These are phyloP conservation scores for Erodium moschatum DNA, from an alignment of 441 rosid genomes.

Conservation along the genomic window DNA sequence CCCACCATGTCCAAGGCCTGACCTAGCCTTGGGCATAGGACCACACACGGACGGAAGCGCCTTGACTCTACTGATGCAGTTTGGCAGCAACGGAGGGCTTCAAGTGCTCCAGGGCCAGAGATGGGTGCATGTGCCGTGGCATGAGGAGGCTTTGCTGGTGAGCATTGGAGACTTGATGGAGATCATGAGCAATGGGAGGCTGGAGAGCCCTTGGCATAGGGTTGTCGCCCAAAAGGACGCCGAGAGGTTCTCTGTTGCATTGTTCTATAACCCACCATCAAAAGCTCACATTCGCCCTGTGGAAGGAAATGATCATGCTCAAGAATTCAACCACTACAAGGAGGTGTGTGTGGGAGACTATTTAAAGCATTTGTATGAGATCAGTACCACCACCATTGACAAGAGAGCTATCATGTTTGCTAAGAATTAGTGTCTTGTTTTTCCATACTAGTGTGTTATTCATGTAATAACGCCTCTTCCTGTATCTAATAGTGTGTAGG, in stretches of 20 bases:
- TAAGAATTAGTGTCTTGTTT: background rate
- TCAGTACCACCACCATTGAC: conserved; percentile 16
- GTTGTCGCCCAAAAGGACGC: conserved; percentile 12
- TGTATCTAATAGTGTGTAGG: too few relatives aligned
- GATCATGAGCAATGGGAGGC: conserved; percentile 21
- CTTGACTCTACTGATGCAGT: conserved; percentile 19
- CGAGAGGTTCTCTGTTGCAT: conserved; percentile 21
- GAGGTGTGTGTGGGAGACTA: conserved; percentile 21
- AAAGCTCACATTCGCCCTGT: conserved; percentile 7
- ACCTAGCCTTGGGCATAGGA: conserved; percentile 18
- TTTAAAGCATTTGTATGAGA: conserved; percentile 15
- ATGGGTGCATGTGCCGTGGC: conserved; percentile 17
- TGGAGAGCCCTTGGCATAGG: conserved; percentile 25
- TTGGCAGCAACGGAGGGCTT: conserved; percentile 14
- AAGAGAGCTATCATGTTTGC: conserved; percentile 19
- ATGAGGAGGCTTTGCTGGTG: conserved; percentile 14
- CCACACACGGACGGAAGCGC: conserved; percentile 21
- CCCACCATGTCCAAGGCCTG: conserved; percentile 24
- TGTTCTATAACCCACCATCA: conserved; percentile 22
- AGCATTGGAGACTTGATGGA: conserved; percentile 20
- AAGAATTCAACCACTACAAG: background rate
- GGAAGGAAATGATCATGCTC: background rate
- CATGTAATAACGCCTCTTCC: too few relatives aligned
- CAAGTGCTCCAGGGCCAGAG: conserved; percentile 11
- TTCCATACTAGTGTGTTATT: too few relatives aligned